Conservation (phyloP, 805 yeast genomes). For the Sugiyamaella americana region DNA sequence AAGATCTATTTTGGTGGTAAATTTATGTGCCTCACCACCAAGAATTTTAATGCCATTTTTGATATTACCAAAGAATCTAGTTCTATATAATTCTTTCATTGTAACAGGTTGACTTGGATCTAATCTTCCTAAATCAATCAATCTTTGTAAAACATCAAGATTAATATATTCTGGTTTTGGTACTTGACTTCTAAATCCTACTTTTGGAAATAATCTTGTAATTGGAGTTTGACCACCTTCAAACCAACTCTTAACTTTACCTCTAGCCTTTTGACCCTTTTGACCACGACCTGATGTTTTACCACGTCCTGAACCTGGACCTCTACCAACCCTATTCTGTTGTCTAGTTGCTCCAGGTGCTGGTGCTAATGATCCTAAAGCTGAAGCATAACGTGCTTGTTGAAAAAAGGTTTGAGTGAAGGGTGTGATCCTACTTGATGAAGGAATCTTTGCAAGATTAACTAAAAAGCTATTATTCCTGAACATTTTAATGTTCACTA, state of each 20-base stretch:
- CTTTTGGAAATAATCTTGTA: conserved; percentile 73
- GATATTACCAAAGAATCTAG: conserved; percentile 67
- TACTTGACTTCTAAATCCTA: conserved; percentile 54
- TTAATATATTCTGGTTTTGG: conserved; percentile 45
- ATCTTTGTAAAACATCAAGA: conserved; percentile 62
- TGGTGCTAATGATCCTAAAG: conserved; percentile 26
- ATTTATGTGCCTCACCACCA: conserved; percentile 49
- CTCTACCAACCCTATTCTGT: conserved; percentile 77
- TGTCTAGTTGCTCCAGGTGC: conserved; percentile 31
- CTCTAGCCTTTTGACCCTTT: conserved; percentile 97
- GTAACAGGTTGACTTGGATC: conserved; percentile 47
- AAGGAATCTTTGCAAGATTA: too few species aligned
- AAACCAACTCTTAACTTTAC: conserved; percentile 84
- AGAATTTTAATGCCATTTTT: conserved; percentile 78
- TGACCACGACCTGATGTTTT: conserved; percentile 97
- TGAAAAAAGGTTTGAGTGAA: not conserved
- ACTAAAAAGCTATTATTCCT: too few species aligned
- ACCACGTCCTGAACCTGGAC: conserved; percentile 83
- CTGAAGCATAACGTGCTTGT: conserved; percentile 2
- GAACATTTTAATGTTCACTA: too few species aligned
- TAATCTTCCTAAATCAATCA: conserved; percentile 63
- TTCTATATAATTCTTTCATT: conserved; percentile 68
- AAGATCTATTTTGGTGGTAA: conserved; percentile 56
- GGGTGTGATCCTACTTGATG: too few species aligned
- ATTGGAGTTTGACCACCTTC: conserved; percentile 99